Evolutionary conservation across 768 basidiomycete genomes (phyloP).

Genomic region (Hericium coralloides): DNA sequence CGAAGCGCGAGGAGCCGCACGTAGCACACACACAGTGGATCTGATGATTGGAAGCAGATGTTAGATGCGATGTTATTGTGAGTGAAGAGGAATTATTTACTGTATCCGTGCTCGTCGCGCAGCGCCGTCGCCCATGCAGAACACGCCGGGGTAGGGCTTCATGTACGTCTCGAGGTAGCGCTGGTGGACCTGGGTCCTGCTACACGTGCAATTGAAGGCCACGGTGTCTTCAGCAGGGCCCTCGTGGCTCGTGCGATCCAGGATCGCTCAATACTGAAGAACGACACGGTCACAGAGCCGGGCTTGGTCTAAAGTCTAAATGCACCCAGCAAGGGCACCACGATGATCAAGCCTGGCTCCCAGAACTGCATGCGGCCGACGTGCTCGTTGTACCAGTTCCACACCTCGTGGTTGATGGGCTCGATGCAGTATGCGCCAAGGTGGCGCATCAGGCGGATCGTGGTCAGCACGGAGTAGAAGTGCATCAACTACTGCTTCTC

Average conservation of each 20-base stretch:
- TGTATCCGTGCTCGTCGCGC: conserved; percentile 24
- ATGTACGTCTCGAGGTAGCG: conserved; percentile 75
- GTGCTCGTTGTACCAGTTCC: conserved; percentile 98
- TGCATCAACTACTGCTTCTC: conserved; percentile 91
- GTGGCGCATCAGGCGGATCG: conserved; percentile 78
- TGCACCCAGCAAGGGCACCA: conserved; percentile 94
- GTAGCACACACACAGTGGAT: no score
- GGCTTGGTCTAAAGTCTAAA: conserved; percentile 96
- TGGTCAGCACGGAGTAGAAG: conserved; percentile 89
- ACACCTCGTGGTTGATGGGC: conserved; percentile 98
- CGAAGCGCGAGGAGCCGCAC: no score
- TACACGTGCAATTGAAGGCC: conserved; percentile 96
- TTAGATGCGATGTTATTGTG: no score
- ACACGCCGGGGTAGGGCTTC: conserved; percentile 82
- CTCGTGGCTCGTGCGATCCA: conserved; percentile 77
- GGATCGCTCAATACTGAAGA: conserved; percentile 92
- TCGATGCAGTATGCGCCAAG: no score
- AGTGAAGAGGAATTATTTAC: no score
- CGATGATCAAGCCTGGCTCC: conserved; percentile 95
- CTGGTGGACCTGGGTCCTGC: conserved; percentile 88
- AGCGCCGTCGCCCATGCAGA: conserved; percentile 98
- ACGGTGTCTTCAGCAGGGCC: conserved; percentile 74
- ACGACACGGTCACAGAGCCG: conserved; percentile 93
- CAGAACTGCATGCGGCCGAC: conserved; percentile 83
- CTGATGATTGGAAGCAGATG: no score